phyloP scores from a whole-genome alignment of 2,329 filamentous ascomycete species.

The Knufia petricola region DNA sequence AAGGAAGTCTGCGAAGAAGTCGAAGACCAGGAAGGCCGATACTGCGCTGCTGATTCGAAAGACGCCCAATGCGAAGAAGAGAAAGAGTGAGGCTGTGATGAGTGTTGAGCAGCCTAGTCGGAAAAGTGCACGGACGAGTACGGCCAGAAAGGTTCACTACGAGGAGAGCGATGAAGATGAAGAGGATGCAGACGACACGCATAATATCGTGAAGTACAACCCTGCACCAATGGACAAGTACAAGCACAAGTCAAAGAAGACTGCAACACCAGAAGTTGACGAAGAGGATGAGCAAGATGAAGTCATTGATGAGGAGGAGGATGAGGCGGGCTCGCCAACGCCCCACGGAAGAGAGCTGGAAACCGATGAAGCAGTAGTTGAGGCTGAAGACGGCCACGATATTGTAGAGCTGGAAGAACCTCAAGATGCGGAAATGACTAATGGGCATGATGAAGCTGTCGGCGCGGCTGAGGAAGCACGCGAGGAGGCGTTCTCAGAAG shows the following conservation, averaged over 20 bases:
- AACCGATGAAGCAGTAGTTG: conserved; percentile 6
- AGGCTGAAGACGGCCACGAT: conserved; percentile 12
- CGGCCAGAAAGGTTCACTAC: conserved; percentile 32
- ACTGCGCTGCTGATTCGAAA: conserved; percentile 18
- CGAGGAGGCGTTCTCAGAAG: not conserved
- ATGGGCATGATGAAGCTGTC: not conserved
- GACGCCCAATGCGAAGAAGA: conserved; percentile 24
- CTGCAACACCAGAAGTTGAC: conserved; percentile 20
- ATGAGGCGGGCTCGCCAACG: not conserved
- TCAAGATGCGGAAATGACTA: conserved; percentile 3
- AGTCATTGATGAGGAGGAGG: conserved; percentile 16
- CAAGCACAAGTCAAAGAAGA: conserved; percentile 23
- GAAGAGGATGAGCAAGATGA: conserved; percentile 22
- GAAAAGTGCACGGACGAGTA: conserved; percentile 31
- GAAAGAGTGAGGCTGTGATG: conserved; percentile 29
- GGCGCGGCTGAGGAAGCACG: not conserved
- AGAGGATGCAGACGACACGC: conserved; percentile 30
- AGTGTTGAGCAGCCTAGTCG: conserved; percentile 28
- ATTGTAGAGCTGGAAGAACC: not conserved
- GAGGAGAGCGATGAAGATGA: conserved; percentile 37
- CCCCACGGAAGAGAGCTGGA: not conserved
- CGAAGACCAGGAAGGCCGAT: conserved; percentile 10
- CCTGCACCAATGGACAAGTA: conserved; percentile 23
- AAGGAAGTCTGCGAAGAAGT: conserved; percentile 19
- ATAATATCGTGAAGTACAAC: conserved; percentile 23